Conservation (phyloP, 139 green algal species). For the Nannochloris sp. region DNA sequence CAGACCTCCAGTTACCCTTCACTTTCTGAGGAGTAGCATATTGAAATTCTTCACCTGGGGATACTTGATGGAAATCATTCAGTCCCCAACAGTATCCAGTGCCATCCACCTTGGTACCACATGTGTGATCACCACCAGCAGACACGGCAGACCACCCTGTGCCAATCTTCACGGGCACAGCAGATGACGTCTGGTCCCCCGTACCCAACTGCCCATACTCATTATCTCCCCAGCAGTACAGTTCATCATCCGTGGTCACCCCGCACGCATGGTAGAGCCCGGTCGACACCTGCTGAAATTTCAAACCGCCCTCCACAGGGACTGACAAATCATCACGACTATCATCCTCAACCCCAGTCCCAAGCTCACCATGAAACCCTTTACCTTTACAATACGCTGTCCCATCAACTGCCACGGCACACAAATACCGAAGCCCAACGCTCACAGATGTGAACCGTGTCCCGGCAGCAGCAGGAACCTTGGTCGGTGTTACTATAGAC, state of each 20-base stretch:
- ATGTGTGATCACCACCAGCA: slow-evolving; percentile 1
- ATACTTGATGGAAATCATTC: slow-evolving; percentile 5
- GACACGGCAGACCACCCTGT: background rate
- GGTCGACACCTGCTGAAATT: background rate
- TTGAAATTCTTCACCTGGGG: background rate
- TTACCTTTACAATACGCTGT: background rate
- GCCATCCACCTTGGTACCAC: background rate
- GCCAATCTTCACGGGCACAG: background rate
- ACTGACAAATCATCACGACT: background rate
- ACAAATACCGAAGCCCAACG: background rate
- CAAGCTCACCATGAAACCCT: background rate
- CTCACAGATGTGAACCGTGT: background rate
- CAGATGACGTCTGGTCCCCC: background rate
- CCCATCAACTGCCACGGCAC: background rate
- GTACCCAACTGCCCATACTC: background rate
- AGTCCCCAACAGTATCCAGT: slow-evolving; percentile 5
- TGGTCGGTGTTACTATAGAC: background rate
- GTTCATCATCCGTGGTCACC: background rate
- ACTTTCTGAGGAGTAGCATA: background rate
- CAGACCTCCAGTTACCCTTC: background rate
- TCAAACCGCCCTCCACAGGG: background rate
- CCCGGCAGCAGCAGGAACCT: background rate
- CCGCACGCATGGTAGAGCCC: background rate
- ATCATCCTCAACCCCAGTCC: background rate
- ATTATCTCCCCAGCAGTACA: slow-evolving; percentile 1